Conservation (phyloP, 73 alveolate species). For the Paramecium sonneborni region DNA sequence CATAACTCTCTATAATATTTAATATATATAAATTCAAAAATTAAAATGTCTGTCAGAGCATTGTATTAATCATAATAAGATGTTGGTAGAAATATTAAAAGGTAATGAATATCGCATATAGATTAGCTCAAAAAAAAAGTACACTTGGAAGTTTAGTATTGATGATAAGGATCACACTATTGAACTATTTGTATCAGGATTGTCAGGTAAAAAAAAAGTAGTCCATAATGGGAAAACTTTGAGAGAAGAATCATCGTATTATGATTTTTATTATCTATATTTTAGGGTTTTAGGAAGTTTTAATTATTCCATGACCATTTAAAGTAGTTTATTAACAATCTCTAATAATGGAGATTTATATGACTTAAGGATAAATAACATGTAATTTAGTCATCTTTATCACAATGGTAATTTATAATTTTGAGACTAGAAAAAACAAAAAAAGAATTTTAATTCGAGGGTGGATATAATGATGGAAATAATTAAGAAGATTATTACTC, state of each 20-base stretch:
- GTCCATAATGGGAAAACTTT: slow-evolving; percentile 73
- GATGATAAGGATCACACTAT: slow-evolving; percentile 79
- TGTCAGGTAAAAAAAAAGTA: slow-evolving; percentile 85
- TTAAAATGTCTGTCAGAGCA: background rate
- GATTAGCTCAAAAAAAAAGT: slow-evolving; percentile 73
- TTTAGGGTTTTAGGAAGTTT: slow-evolving; percentile 20
- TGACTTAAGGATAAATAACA: slow-evolving; percentile 16
- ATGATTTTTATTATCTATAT: background rate
- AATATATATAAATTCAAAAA: background rate
- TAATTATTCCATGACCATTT: slow-evolving; percentile 24
- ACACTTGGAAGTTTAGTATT: slow-evolving; percentile 79
- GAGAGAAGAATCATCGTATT: slow-evolving; percentile 15
- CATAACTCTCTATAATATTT: background rate
- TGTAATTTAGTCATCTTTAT: slow-evolving; percentile 36
- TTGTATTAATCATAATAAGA: background rate
- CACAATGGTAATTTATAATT: background rate
- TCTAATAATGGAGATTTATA: slow-evolving; percentile 1
- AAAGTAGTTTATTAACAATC: background rate
- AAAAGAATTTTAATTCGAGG: slow-evolving; percentile 34
- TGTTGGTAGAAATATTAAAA: slow-evolving; percentile 15
- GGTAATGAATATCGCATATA: background rate
- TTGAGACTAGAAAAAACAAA: background rate
- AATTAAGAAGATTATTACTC: slow-evolving; percentile 10
- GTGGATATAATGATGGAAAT: slow-evolving; percentile 28
- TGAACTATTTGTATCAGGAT: slow-evolving; percentile 75